Percentiles rank a stretch among this genome's conserved stretches.
Conservation (phyloP, 2,329 filamentous ascomycete genomes). For the Scedosporium dehoogii region DNA sequence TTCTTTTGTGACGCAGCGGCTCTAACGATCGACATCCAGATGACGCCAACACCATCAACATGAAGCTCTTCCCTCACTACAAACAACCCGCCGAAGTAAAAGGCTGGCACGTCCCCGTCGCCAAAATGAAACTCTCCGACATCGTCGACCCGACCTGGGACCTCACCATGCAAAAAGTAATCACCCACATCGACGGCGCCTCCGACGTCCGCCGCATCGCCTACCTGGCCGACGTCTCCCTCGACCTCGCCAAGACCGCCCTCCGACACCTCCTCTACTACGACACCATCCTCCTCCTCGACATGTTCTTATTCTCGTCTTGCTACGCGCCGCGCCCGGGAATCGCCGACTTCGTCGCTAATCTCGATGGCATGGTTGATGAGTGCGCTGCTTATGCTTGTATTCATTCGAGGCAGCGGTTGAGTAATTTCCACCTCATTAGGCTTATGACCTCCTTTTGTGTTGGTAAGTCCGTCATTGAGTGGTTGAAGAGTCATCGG, state of each 20-base stretch:
- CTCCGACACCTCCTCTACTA: conserved; percentile 89
- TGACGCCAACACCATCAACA: conserved; percentile 87
- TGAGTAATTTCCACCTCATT: conserved; percentile 58
- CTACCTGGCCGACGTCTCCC: conserved; percentile 72
- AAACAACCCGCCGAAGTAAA: conserved; percentile 66
- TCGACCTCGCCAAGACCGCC: conserved; percentile 76
- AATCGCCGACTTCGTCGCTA: conserved; percentile 69
- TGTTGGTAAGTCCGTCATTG: conserved; percentile 73
- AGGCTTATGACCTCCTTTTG: conserved; percentile 78
- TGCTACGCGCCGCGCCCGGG: conserved; percentile 77
- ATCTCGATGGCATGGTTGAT: conserved; percentile 64
- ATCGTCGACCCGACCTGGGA: conserved; percentile 63
- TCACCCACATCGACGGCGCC: conserved; percentile 82
- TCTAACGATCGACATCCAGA: conserved; percentile 36
- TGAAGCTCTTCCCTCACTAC: conserved; percentile 87
- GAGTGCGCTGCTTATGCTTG: conserved; percentile 84
- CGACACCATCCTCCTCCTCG: conserved; percentile 78
- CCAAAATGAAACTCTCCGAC: conserved; percentile 54
- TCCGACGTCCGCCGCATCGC: conserved; percentile 84
- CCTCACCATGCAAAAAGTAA: conserved; percentile 67
- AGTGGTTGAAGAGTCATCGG: conserved; percentile 73
- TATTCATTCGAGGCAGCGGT: conserved; percentile 24
- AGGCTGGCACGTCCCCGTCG: conserved; percentile 83
- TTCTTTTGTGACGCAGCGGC: no score
- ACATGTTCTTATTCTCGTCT: conserved; percentile 89